Evolutionary conservation across 1,139 yeast species (phyloP), one percentile per base, ranked within the genome.

Genomic region (Yamadazyma oceani): DNA sequence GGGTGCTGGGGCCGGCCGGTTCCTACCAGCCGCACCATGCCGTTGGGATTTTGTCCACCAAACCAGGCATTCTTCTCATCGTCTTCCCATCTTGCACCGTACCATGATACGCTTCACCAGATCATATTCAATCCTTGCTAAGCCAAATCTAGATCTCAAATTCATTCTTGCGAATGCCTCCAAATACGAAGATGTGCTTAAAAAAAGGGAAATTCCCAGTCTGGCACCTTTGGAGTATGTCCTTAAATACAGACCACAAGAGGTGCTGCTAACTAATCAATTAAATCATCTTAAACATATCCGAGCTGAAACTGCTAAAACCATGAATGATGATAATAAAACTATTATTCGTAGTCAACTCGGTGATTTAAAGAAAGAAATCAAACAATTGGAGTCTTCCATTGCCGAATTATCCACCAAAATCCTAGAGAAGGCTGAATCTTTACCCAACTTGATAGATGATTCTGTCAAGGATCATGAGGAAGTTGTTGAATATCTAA

Each of bases 371-470:
- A 78, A 79, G 40, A 41, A 43, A 2, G 49, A 53, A 14, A 49
- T 76, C 10, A 57, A 58, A 17, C 58, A 59, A 0, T 49, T 66
- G 15, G 80, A 76, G 44, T 43, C 54, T 1, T 54, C 60, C 14
- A 58, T 43, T n/a, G 48, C 53, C 3, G 41, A 36, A 3, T 41
- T 69, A 11, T 54, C 64, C 4, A 54, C 57, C 14, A 44, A 48
- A 11, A 55, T 82, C 1, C 58, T 61, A 31, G 31, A 48, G 1
- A 57, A 60, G 26, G 73, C 80, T 1, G 84, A 80, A 16, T 57
- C 73, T 0, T 62, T 89, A 11, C 97, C 97, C 0, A 89, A 89
- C 50, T 56, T 77, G 26, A 60, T 87, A 1, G 82, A 80, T 40
- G 59, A 71, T 0, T 48, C 69, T 0, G 85, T 79, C 0, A 74